Evolutionary conservation across 208 protist genomes (phyloP).

Genomic region (Wallacemonas sp.): DNA sequence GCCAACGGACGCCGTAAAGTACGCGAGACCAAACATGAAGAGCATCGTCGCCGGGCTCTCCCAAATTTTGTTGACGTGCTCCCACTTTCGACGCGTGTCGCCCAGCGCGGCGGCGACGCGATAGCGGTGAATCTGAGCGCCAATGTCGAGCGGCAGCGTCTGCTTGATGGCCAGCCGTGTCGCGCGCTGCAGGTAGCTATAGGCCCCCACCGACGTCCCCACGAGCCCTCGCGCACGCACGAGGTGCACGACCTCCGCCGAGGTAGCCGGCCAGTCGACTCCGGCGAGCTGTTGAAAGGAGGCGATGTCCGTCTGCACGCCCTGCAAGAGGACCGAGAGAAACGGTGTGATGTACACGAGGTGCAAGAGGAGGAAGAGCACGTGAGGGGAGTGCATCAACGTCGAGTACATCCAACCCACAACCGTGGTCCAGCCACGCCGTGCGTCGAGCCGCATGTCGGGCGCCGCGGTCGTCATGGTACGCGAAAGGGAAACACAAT

Average conservation of each 20-base stretch:
- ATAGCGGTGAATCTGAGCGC: slow-evolving; percentile 9
- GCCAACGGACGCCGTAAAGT: slow-evolving; percentile 14
- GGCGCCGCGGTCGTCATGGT: not conserved
- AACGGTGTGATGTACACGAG: slow-evolving; percentile 9
- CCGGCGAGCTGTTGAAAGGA: not conserved
- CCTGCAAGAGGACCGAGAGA: not conserved
- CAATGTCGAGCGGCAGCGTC: slow-evolving; percentile 3
- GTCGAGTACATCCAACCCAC: not conserved
- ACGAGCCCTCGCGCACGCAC: not conserved
- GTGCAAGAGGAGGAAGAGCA: slow-evolving; percentile 15
- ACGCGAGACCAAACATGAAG: slow-evolving; percentile 20
- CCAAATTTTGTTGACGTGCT: slow-evolving; percentile 19
- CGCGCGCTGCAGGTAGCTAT: not conserved
- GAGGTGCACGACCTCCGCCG: not conserved
- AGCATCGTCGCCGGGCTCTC: slow-evolving; percentile 24
- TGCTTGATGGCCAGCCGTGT: not conserved
- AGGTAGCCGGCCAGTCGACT: slow-evolving; percentile 2
- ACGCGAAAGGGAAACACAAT: not conserved
- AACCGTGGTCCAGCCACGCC: slow-evolving; percentile 3
- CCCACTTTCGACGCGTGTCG: slow-evolving; percentile 4
- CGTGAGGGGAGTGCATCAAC: slow-evolving; percentile 8
- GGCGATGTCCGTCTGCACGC: not conserved
- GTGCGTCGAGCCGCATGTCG: not conserved
- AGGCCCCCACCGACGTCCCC: not conserved
- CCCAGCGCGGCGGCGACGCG: slow-evolving; percentile 10